Evolutionary conservation across 345 rosid genomes (phyloP).

Genomic region (Linum tenue): DNA sequence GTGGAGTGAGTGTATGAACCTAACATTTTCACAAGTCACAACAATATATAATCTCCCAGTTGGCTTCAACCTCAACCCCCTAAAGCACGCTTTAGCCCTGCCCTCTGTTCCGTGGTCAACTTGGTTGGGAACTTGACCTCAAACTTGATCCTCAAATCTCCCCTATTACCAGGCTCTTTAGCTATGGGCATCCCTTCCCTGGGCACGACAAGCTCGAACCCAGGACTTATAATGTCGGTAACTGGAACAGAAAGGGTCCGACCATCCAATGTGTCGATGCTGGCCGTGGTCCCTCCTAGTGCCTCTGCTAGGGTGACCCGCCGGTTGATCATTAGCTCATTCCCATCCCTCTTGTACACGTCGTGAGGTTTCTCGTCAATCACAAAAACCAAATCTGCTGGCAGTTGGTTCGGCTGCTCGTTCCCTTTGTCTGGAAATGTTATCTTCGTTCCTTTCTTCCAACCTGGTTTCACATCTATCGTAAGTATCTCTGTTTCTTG

Average conservation of each 20-base stretch:
- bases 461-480: not conserved
- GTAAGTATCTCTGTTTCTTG: not conserved
- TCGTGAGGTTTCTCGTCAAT: not conserved
- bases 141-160: conserved; percentile 17
- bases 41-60: no score
- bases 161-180: conserved; percentile 8
- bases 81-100: conserved; percentile 12
- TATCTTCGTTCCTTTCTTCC: not conserved
- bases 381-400: not conserved
- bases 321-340: not conserved
- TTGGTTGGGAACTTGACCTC: conserved; percentile 18
- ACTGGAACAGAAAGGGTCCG: conserved; percentile 3
- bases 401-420: not conserved
- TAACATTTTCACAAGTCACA: no score
- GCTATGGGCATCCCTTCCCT: conserved; percentile 22
- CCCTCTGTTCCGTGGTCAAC: conserved; percentile 17
- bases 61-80: not conserved
- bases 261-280: not conserved
- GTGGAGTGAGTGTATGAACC: no score
- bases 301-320: not conserved
- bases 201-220: conserved; percentile 13
- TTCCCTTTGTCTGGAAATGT: not conserved
- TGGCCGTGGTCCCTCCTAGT: not conserved
- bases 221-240: conserved; percentile 11
- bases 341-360: not conserved